Evolutionary conservation across 768 basidiomycete genomes (phyloP), one percentile per base, ranked within the genome.

Genomic region (Candolleomyces efflorescens): DNA sequence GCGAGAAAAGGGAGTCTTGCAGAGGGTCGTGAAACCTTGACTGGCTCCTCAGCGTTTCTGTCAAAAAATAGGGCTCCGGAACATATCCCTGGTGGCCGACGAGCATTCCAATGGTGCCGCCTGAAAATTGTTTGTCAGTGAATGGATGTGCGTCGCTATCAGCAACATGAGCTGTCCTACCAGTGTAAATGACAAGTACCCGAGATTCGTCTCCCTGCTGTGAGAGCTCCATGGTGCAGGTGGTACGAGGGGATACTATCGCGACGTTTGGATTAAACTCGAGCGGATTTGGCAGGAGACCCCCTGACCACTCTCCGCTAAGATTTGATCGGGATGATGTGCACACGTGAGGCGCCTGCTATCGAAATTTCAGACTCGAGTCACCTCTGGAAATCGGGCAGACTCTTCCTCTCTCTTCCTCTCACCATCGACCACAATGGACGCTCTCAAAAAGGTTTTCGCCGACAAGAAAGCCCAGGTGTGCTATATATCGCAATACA

Each of bases 21-120:
- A 86, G 72, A 3, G 94, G 95, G 63, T 98, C 95, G 70, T 98
- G 92, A 65, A 98, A 98, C 12, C 95, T 85, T 39, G 82, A 83
- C 71, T 94, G 92, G 62, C 86, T 86, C 63, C 82, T 77, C 26
- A 96, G 81, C 0, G 87, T 92, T 70, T 92, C 88, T 5, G 91
- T 92, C 60, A 95, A 75, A 68, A 93, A 94, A 64, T 87, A 87
- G 0, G 92, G 92, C 66, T 94, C 93, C 12, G 92, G 90, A 20
- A 89, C 86, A 67, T 90, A 91, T 60, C 89, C 89, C 59, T 84
- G 81, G 36, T 85, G 76, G 36, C 87, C 85, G 37, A 89, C 80
- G 46, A 92, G 84, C 90, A 92, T 92, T 17, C 90, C 91, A 62
- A 95, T 93, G 0, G 93, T 95, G 15, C 93, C 93, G 27, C 90